Percentiles rank a stretch among this genome's conserved stretches.
Conservation (phyloP, 2,329 filamentous ascomycete genomes). For the Talaromyces albobiverticillius region DNA sequence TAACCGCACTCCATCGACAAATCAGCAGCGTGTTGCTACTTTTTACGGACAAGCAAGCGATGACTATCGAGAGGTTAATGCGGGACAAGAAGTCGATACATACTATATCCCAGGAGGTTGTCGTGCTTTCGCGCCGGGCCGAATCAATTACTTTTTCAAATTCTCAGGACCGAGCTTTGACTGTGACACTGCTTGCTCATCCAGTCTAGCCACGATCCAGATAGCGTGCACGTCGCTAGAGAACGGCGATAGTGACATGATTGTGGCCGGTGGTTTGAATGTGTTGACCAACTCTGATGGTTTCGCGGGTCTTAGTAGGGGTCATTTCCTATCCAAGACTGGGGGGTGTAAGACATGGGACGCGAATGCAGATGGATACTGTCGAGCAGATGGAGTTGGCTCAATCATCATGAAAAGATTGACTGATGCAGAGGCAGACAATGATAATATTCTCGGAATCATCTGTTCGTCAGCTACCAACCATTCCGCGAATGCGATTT, state of each 20-base stretch:
- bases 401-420: conserved; percentile 21
- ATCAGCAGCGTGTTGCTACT: conserved; percentile 61
- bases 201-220: conserved; percentile 2
- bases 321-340: conserved; percentile 10
- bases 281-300: conserved; percentile 6
- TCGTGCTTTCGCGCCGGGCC: conserved; percentile 56
- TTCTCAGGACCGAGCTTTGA: conserved; percentile 6
- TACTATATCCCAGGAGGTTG: conserved; percentile 62
- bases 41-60: conserved; percentile 72
- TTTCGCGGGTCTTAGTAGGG: conserved; percentile 1
- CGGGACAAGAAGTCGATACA: conserved; percentile 65
- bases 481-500: conserved; percentile 21
- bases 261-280: conserved; percentile 5
- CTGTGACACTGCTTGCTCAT: conserved; percentile 8
- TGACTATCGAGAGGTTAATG: conserved; percentile 63
- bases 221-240: background rate
- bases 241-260: conserved; percentile 5
- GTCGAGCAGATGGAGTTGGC: conserved; percentile 20
- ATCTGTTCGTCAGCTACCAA: conserved; percentile 31
- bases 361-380: conserved; percentile 18
- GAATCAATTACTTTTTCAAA: conserved; percentile 23
- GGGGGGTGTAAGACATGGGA: conserved; percentile 17
- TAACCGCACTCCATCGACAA: conserved; percentile 64
- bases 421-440: conserved; percentile 17
- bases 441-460: conserved; percentile 19